Base-by-base conservation (phyloP, 345 rosid genomes). In the Populus simonii region DNA sequence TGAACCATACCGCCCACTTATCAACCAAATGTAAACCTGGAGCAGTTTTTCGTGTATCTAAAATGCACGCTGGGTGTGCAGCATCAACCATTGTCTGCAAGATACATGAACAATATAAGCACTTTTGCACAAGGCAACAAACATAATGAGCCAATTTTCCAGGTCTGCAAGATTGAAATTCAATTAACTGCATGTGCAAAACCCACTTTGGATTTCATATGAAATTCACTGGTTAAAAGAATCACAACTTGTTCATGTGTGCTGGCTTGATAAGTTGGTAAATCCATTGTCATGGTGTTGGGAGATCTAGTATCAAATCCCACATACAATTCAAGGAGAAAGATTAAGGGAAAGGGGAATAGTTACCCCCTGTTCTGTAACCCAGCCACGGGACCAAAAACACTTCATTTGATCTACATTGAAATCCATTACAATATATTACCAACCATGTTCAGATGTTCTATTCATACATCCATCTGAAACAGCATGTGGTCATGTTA, bases 21-120 rank as follows among this genome's bases (percentile, higher is more conserved):
- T 96, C 99, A 62, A 94, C 93, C 81, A 96, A 85, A 75, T 97
- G 91, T 85, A 92, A 81, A 75, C 93, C 94, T 49, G 99, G 98
- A 78, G 97, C 98, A 15, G 98, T 94, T 88, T 96, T 94, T 61
- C 97, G 90, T 0, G 98, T 96, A 94, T 96, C 97, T 74, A 96
- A 78, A 72, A 96, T 94, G 82, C 78, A 61, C 57, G 98, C 97
- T 68, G 98, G 99, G 74, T 62, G 68, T 68, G 99, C 97, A 38
- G 97, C 97, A 87, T 93, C 94, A 55, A 94, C 94, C 99, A 96
- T 93, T 77, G 91, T 93, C 98, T 93, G 83, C 79, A 84, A 39
- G 22, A 85, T 85, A 35, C 76, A 84, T 16, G 66, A 73, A 72
- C 6, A 68, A 53, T 18, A 15, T 29, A 73, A 76, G 20, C 51